These are phyloP conservation scores for Pseudogymnoascus sp. DNA, from an alignment of 2,329 filamentous ascomycete species.

Conservation along the genomic window DNA sequence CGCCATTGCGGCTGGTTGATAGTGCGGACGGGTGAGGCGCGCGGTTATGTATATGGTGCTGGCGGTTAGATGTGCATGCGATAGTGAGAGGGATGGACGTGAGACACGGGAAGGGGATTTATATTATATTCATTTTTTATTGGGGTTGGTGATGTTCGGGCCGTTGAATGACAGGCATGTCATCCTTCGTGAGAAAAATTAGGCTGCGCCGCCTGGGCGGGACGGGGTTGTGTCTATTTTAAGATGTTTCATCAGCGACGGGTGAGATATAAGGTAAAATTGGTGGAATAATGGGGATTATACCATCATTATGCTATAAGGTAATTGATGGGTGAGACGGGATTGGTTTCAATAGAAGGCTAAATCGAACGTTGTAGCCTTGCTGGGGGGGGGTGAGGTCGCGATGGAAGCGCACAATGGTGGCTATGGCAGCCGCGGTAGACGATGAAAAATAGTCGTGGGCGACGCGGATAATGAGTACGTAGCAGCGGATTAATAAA, in stretches of 20 bases:
- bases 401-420: neutral
- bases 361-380: neutral
- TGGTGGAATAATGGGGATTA: neutral
- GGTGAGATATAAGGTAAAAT: neutral
- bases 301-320: neutral
- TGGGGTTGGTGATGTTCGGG: neutral
- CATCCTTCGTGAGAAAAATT: neutral
- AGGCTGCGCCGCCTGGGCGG: neutral
- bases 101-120: neutral
- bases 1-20: conserved; percentile 26
- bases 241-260: neutral
- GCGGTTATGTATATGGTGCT: conserved; percentile 30
- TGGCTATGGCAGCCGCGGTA: neutral
- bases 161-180: neutral
- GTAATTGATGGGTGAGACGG: neutral
- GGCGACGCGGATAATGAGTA: no score
- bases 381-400: neutral
- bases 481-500: no score
- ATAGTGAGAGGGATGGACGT: neutral
- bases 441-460: neutral
- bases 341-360: neutral
- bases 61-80: neutral
- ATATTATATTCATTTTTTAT: neutral
- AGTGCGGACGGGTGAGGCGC: conserved; percentile 34
- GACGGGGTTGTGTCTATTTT: neutral